Evolutionary conservation across 176 grass and related monocot genomes (phyloP), one percentile per base, ranked within the genome.

Genomic region (Pontederia crassipes): DNA sequence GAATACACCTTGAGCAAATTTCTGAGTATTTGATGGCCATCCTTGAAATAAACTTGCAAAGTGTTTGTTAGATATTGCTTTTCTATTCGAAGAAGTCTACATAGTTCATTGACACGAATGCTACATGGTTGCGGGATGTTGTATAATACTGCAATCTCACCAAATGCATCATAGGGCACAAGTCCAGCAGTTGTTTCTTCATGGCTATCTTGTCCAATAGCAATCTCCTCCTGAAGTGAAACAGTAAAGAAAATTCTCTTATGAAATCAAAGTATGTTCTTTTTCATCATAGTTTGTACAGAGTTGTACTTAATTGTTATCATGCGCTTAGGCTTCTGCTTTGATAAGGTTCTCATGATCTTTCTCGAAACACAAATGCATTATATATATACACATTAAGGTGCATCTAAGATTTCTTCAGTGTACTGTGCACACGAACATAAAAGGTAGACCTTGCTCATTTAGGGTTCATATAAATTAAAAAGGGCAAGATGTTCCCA

Each of bases 31-130:
- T 75, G 86, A 56, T 59, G 69, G 45, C 67, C 86, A 76, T 90
- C 91, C 57, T 87, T 96, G 78, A 85, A 66, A 78, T 90, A 87
- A 63, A 96, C 68, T 59, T 87, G 83, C 24, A 85, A 69, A 46
- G 85, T 81, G 56, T 70, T 82, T n/a, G 67, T 77, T 26, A 90
- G 49, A 48, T 86, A 90, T 63, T 96, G 86, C 68, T 82, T 96
- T 55, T 96, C 91, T 13, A 96, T 90, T 68, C 83, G 74, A 35
- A 96, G 45, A 52, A 96, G 80, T 32, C 73, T 77, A 66, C 86
- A 90, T 10, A 96, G 78, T 77, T 96, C 91, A 70, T 61, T 67
- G 67, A 78, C 83, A 64, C 83, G 80, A 15, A 90, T 78, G 45
- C 75, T 80, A 24, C 77, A 69, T 54, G 86, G 91, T 52, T 90